Conservation (phyloP, 2,329 filamentous ascomycete species). For the Colletotrichum kahawae region DNA sequence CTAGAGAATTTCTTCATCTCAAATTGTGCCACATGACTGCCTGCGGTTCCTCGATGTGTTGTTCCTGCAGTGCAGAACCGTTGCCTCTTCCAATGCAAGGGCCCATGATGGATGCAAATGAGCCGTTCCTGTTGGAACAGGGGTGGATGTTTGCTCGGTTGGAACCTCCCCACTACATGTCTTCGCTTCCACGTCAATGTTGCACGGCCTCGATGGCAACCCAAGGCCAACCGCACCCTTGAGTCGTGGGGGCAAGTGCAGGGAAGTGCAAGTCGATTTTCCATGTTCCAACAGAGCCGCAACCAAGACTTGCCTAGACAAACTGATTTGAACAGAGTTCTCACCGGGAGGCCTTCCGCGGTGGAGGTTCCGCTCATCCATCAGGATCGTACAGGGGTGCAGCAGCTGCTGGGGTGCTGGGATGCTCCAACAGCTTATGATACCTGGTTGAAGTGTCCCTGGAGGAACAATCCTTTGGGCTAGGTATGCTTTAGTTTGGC, state of each 20-base stretch:
- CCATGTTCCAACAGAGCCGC: neutral
- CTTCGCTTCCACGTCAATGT: neutral
- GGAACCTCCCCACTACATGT: neutral
- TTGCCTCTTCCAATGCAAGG: neutral
- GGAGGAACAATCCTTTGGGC: neutral
- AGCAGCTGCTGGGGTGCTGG: neutral
- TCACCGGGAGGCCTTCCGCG: neutral
- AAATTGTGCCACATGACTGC: neutral
- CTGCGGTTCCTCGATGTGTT: fast-evolving
- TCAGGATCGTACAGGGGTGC: neutral
- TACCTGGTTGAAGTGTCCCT: neutral
- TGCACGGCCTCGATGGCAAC: neutral
- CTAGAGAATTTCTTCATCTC: neutral
- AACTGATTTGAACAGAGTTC: neutral
- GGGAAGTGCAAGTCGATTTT: neutral
- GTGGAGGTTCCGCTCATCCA: neutral
- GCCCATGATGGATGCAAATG: neutral
- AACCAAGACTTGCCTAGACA: neutral
- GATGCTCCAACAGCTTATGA: neutral
- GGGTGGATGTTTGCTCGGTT: fast-evolving
- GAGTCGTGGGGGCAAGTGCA: neutral
- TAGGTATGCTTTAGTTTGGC: neutral
- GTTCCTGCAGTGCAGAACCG: fast-evolving
- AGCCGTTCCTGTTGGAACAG: neutral
- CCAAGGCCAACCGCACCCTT: neutral